Evolutionary conservation across 73 alveolate genomes (phyloP).

Genomic region (Diophrys sp.): DNA sequence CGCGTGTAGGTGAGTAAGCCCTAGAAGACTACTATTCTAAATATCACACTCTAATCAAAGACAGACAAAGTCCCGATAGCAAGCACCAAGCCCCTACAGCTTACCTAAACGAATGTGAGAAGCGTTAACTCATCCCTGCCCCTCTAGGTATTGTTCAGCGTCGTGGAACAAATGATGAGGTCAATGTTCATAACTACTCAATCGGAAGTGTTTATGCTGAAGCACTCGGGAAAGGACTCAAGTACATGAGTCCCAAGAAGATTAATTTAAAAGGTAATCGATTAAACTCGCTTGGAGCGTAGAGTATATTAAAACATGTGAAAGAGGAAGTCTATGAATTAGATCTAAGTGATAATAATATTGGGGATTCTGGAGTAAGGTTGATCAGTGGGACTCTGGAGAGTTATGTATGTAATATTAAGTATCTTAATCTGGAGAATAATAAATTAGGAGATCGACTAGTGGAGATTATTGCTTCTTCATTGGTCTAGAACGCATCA

Average conservation of each 20-base stretch:
- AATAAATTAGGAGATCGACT: slow-evolving; percentile 29
- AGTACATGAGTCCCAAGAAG: slow-evolving; percentile 34
- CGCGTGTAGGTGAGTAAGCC: slow-evolving; percentile 13
- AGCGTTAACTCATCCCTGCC: slow-evolving; percentile 35
- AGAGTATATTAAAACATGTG: slow-evolving; percentile 27
- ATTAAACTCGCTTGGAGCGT: slow-evolving; percentile 32
- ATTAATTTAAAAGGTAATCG: slow-evolving; percentile 42
- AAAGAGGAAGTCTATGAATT: slow-evolving; percentile 16
- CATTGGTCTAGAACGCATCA: neutral
- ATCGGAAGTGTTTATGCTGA: slow-evolving; percentile 51
- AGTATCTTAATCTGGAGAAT: slow-evolving; percentile 16
- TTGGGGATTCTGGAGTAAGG: slow-evolving; percentile 31
- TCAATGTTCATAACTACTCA: slow-evolving; percentile 25
- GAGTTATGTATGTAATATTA: neutral
- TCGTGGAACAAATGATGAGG: slow-evolving; percentile 20
- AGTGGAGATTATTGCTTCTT: neutral
- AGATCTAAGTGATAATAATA: slow-evolving; percentile 42
- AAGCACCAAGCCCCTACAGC: slow-evolving; percentile 55
- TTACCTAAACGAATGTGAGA: slow-evolving; percentile 21
- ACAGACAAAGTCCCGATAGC: slow-evolving; percentile 22
- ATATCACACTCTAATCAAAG: slow-evolving; percentile 35
- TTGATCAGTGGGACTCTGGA: neutral
- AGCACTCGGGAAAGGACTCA: slow-evolving; percentile 42
- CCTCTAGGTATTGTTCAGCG: slow-evolving; percentile 39
- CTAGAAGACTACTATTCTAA: slow-evolving; percentile 18